phyloP scores from a whole-genome alignment of 2,329 filamentous ascomycete genomes.

The Talaromyces sp. region DNA sequence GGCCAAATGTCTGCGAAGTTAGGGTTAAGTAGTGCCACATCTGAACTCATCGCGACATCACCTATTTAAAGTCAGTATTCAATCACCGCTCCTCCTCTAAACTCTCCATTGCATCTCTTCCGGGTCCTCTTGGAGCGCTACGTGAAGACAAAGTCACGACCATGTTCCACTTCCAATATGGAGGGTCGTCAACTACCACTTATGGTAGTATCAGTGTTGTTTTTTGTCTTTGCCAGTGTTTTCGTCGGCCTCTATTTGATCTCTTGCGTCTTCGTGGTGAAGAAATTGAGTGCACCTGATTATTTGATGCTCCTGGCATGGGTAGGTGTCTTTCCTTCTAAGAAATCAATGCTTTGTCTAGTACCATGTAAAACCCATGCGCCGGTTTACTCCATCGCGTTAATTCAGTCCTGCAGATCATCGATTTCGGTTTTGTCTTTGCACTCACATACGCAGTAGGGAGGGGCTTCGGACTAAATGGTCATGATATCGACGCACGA shows the following conservation, averaged over 20 bases:
- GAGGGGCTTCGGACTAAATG: slow-evolving; percentile 1
- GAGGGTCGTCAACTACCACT: not conserved
- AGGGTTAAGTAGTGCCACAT: no score
- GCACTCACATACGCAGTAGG: slow-evolving; percentile 1
- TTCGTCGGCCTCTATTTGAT: slow-evolving; percentile 71
- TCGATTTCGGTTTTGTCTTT: slow-evolving; percentile 6
- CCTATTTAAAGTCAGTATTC: no score
- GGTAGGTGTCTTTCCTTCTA: slow-evolving; percentile 40
- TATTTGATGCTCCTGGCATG: slow-evolving; percentile 75
- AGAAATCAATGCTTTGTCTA: slow-evolving; percentile 38
- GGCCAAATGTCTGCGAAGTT: no score
- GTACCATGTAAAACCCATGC: slow-evolving; percentile 43
- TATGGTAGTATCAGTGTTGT: slow-evolving; percentile 38
- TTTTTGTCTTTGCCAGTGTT: slow-evolving; percentile 61
- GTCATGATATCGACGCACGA: not conserved
- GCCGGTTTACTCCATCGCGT: not conserved
- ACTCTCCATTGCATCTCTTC: no score
- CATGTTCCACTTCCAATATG: not conserved
- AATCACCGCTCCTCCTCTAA: no score
- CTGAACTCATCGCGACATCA: no score
- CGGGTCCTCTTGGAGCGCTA: no score
- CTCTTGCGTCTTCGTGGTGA: slow-evolving; percentile 68
- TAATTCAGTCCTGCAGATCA: not conserved
- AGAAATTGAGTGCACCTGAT: slow-evolving; percentile 68
- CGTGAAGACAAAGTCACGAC: no score